These are phyloP conservation scores for Serendipita vermifera DNA, from an alignment of 768 basidiomycete genomes.

Conservation along the genomic window DNA sequence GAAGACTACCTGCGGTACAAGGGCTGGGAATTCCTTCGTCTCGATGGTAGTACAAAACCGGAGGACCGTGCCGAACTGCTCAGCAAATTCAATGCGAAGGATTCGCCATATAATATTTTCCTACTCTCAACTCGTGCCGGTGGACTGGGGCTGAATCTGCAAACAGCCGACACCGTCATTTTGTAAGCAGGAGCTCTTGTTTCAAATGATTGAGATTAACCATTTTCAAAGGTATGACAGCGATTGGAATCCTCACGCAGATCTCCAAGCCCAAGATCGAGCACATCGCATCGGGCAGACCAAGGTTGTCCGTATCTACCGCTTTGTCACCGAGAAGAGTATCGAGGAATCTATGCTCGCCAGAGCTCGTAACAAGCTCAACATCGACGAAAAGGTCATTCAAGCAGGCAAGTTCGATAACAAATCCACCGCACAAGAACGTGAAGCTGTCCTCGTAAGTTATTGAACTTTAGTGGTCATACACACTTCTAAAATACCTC, in stretches of 20 bases:
- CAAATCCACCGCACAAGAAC: constrained; percentile 94
- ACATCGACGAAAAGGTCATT: constrained; percentile 98
- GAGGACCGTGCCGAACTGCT: constrained; percentile 86
- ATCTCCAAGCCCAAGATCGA: constrained; percentile 98
- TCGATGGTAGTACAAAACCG: constrained; percentile 95
- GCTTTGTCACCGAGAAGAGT: constrained; percentile 95
- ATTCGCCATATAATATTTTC: constrained; percentile 82
- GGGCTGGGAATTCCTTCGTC: constrained; percentile 74
- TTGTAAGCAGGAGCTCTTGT: constrained; percentile 42
- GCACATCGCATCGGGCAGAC: constrained; percentile 99
- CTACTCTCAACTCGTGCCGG: constrained; percentile 89
- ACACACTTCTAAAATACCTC: no score
- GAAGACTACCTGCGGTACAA: constrained; percentile 86
- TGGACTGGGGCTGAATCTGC: constrained; percentile 87
- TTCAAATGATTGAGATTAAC: constrained; percentile 4
- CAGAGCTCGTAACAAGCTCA: constrained; percentile 88
- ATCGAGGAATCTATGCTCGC: constrained; percentile 98
- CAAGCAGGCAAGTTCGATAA: constrained; percentile 99
- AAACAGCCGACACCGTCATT: constrained; percentile 92
- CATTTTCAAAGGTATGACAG: constrained; percentile 26
- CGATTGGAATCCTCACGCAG: constrained; percentile 90
- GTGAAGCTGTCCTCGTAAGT: constrained; percentile 83
- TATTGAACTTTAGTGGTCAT: neutral
- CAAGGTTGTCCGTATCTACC: constrained; percentile 89
- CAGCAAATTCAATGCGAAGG: constrained; percentile 74